Base-by-base conservation (phyloP, 2,329 filamentous ascomycete species). In the Cladosporium austrohemisphaericum region DNA sequence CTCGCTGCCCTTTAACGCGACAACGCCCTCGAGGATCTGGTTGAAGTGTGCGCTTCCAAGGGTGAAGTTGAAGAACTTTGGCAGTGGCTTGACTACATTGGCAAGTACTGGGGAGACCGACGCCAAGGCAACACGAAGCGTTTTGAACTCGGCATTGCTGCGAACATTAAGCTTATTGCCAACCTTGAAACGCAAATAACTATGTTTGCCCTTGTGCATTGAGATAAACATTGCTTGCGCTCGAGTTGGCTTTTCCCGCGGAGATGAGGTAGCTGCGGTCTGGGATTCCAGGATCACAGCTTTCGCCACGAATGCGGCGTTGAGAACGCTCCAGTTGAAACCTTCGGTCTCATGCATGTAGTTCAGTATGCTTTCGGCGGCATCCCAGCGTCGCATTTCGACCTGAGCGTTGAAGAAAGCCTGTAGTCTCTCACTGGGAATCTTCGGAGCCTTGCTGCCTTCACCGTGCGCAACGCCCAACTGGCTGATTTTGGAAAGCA, bases 1-100 rank as follows among this genome's bases (percentile, higher is more conserved):
- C 8, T 54, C 49, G 50, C 71, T 75, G 47, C 75, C 76, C 38
- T 74, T 71, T 0, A 67, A 67, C 22, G 75, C 70, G 2, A 78
- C 73, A 7, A 82, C 68, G n/a, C 76, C 78, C 35, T 73, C 68
- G 5, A 86, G 73, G 5, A 81, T 53, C 14, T 60, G 57, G 52
- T 80, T 76, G 68, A 82, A 81, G 9, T 13, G 6, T 9, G n/a
- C 16, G 2, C 25, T 8, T 26, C 16, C 18, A 4, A 37, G 23
- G 4, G 25, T 16, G 33, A 38, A 47, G 3, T 5, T 20, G 11
- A 47, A 14, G 25, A 29, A 20, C 18, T 20, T 38, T 10, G 44
- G 44, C 14, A 45, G 9, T 2, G 19, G 13, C 14, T n/a, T 14
- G 11, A 47, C 9, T 13, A 20, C n/a, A 18, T 31, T 38, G 19